Base-by-base conservation (phyloP, 768 basidiomycete species). In the Xanthoconium purpureum region DNA sequence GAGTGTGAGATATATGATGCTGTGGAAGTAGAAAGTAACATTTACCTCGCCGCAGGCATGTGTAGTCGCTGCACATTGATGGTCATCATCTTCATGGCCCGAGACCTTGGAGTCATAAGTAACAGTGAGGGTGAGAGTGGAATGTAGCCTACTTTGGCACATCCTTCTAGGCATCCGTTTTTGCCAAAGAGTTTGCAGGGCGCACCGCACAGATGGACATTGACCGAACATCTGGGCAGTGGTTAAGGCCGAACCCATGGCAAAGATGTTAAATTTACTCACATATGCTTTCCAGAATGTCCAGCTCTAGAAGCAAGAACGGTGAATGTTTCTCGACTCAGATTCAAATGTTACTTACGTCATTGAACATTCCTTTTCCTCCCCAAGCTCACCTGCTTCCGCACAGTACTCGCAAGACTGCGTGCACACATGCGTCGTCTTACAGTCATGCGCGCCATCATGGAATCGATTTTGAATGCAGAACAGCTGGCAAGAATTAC, bases 41-140 rank as follows among this genome's bases (percentile, higher is more conserved):
- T 56, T 52, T 61, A 79, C 84, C 77, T 79, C 68, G 50, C 82
- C 83, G 51, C 84, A 86, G 29, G 76, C 76, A 59, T 87, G 84
- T 24, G 24, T 24, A 24, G 24, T 24, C 24, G 24, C 24, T 4
- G 24, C 24, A 24, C 24, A 24, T 24, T 24, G 24, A 24, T 24
- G 24, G 4, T 24, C 24, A 24, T 24, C 24, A 24, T 24, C 24
- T 24, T 24, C 24, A 24, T 24, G 24, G 24, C 4, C 24, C 24
- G 24, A 24, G 24, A 24, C 24, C 24, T 24, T 24, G 4, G 20
- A 47, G 13, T 17, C n/a, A 37, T 55, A 13, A 51, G 40, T 29
- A 49, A 50, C 11, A 43, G 7, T 2, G 39, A 14, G 9, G 11
- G 1, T 20, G 9, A 54, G 84, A 29, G 69, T 43, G 33, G 76